Evolutionary conservation across 2,329 filamentous ascomycete genomes (phyloP).

Genomic region (Ilyonectria robusta): DNA sequence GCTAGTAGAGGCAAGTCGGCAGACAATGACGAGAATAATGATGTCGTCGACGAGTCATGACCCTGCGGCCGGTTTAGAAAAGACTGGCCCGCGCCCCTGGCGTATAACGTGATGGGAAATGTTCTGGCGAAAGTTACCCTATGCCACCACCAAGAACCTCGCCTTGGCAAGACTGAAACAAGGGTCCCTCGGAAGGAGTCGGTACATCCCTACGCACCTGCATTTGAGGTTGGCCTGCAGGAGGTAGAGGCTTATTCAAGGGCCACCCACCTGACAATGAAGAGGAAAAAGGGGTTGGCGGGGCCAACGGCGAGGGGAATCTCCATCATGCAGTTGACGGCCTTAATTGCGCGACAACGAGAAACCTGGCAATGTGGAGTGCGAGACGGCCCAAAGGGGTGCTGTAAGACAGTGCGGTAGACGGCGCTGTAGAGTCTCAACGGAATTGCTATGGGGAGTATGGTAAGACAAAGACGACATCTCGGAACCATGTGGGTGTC

Average conservation of each 20-base stretch:
- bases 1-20: conserved; percentile 11
- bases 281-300: not conserved
- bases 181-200: conserved; percentile 20
- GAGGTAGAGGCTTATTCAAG: not conserved
- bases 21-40: conserved; percentile 15
- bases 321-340: not conserved
- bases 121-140: conserved; percentile 6
- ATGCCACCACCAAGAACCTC: conserved; percentile 13
- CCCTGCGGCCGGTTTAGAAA: conserved; percentile 11
- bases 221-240: conserved; percentile 11
- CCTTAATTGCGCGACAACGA: not conserved
- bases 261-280: not conserved
- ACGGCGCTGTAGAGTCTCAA: not conserved
- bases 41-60: conserved; percentile 29
- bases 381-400: not conserved
- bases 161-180: conserved; percentile 28
- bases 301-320: not conserved
- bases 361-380: not conserved
- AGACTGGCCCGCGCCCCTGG: conserved; percentile 6
- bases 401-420: not conserved
- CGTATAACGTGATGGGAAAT: not conserved
- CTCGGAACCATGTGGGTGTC: conserved; percentile 11
- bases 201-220: conserved; percentile 1
- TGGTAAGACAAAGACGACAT: not conserved
- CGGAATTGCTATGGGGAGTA: not conserved